phyloP scores from a whole-genome alignment of 805 yeast species.

The Tetrapisispora fleetii region DNA sequence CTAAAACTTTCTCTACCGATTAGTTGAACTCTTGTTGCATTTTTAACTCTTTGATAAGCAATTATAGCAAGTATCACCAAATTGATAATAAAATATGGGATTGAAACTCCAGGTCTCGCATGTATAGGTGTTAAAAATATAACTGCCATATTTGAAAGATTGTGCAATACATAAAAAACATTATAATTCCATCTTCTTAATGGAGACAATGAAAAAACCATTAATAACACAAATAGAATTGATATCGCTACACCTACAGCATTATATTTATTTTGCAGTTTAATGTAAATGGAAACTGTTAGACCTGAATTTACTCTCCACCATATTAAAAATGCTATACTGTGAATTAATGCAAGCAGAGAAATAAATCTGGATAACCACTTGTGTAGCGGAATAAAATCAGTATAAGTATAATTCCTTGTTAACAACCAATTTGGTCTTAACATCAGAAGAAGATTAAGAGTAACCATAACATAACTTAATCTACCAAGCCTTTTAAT shows the following conservation, averaged over 20 bases:
- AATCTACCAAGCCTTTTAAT: constrained; percentile 55
- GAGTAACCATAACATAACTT: constrained; percentile 47
- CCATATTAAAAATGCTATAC: constrained; percentile 39
- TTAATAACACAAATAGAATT: constrained; percentile 28
- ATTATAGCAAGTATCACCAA: constrained; percentile 5
- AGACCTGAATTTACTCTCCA: constrained; percentile 38
- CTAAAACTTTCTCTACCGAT: constrained; percentile 7
- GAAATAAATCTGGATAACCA: constrained; percentile 59
- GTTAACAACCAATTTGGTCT: constrained; percentile 44
- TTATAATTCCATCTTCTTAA: constrained; percentile 42
- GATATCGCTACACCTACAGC: constrained; percentile 43
- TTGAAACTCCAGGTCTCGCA: constrained; percentile 59
- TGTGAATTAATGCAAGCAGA: constrained; percentile 38
- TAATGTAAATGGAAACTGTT: constrained; percentile 29
- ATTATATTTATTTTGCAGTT: constrained; percentile 30
- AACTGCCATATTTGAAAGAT: constrained; percentile 38
- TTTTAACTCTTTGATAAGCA: constrained; percentile 9
- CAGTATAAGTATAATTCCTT: constrained; percentile 39
- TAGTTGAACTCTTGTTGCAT: constrained; percentile 9
- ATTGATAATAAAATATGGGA: constrained; percentile 25
- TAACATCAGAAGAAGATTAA: constrained; percentile 45
- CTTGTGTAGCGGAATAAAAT: constrained; percentile 50
- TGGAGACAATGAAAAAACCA: constrained; percentile 38
- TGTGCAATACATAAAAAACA: constrained; percentile 49
- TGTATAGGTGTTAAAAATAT: constrained; percentile 43